These are phyloP conservation scores for Kickxella alabastrina DNA, from an alignment of 192 early-diverging fungal species.

Conservation along the genomic window DNA sequence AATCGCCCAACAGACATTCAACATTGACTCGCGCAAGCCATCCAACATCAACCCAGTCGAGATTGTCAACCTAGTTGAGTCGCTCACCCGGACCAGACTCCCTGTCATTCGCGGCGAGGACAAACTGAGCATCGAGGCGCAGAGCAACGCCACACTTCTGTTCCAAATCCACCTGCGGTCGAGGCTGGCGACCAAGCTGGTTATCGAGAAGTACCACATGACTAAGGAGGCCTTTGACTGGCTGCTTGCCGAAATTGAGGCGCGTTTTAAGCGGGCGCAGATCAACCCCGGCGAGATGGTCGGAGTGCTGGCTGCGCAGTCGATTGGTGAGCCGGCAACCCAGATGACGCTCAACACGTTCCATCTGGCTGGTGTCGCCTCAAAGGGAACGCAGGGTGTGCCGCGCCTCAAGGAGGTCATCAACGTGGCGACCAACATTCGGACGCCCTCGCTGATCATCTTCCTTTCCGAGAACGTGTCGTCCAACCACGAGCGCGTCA, in stretches of 20 bases:
- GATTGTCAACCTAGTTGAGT: constrained; percentile 68
- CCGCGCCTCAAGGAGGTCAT: constrained; percentile 99
- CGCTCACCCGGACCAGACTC: constrained; percentile 66
- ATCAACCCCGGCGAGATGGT: constrained; percentile 98
- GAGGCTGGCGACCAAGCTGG: constrained; percentile 73
- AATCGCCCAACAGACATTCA: constrained; percentile 89
- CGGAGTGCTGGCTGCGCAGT: constrained; percentile 95
- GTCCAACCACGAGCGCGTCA: constrained; percentile 74
- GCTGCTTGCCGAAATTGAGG: constrained; percentile 90
- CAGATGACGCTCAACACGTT: constrained; percentile 99
- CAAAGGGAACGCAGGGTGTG: constrained; percentile 96
- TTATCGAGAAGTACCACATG: constrained; percentile 89
- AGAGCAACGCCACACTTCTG: constrained; percentile 87
- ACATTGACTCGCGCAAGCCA: constrained; percentile 70
- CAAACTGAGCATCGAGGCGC: constrained; percentile 77
- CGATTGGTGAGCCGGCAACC: constrained; percentile 98
- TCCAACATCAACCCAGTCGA: constrained; percentile 84
- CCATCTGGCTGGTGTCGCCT: constrained; percentile 97
- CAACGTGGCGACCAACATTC: constrained; percentile 95
- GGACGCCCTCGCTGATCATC: constrained; percentile 83
- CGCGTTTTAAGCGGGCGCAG: constrained; percentile 83
- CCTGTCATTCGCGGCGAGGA: constrained; percentile 86
- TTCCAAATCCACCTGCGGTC: constrained; percentile 86
- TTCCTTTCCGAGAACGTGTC: constrained; percentile 68
- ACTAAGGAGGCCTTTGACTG: constrained; percentile 87